Conservation (phyloP, 345 rosid genomes). For the Tarenaya hassleriana region DNA sequence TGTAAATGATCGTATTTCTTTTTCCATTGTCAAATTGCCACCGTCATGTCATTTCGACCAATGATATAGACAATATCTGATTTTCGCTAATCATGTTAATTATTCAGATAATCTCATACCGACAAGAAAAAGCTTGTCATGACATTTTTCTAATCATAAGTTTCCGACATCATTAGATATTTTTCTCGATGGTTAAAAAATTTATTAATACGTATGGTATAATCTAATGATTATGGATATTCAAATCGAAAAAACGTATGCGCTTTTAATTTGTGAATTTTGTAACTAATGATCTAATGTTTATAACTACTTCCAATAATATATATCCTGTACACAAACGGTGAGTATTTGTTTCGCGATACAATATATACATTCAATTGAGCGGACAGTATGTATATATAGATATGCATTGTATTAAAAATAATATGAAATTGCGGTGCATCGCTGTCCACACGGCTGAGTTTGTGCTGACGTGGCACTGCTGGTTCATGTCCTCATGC, state of each 20-base stretch:
- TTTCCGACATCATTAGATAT: background rate
- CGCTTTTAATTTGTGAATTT: too few species aligned
- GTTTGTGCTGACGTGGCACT: constrained; percentile 24
- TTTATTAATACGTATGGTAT: too few species aligned
- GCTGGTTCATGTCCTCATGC: constrained; percentile 33
- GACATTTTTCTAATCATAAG: background rate
- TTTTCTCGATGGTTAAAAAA: too few species aligned
- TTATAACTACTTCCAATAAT: too few species aligned
- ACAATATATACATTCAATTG: constrained; percentile 3
- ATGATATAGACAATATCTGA: constrained; percentile 4
- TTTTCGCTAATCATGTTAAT: constrained; percentile 4
- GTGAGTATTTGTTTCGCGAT: too few species aligned
- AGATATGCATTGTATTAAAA: background rate
- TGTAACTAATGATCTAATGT: too few species aligned
- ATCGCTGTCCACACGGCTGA: constrained; percentile 38
- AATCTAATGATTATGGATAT: too few species aligned
- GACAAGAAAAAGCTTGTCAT: constrained; percentile 3
- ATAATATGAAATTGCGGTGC: constrained; percentile 17
- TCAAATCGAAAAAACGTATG: too few species aligned
- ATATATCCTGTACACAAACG: too few species aligned
- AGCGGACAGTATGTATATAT: background rate
- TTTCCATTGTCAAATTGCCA: background rate
- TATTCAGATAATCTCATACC: background rate
- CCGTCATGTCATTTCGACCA: constrained; percentile 19
- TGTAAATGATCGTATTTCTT: too few species aligned